Percentiles rank a stretch among this genome's conserved stretches.
Conservation (phyloP, 257 asterid genomes). For the Avicennia marina region DNA sequence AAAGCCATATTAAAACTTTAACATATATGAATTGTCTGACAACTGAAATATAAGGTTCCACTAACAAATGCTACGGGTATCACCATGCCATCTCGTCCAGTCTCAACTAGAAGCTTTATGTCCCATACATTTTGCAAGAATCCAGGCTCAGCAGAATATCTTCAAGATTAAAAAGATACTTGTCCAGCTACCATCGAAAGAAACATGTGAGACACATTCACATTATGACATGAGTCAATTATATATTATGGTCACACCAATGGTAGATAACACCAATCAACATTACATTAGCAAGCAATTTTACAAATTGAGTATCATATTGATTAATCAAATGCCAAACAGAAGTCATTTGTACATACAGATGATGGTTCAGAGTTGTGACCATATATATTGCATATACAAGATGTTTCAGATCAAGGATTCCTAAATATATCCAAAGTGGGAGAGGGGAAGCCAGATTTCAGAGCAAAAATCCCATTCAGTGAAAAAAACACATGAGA, state of each 20-base stretch:
- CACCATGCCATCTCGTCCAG: slow-evolving; percentile 31
- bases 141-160: slow-evolving; percentile 39
- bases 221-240: background rate
- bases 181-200: slow-evolving; percentile 40
- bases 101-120: slow-evolving; percentile 26
- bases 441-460: background rate
- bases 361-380: too few species aligned
- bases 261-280: background rate
- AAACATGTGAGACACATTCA: slow-evolving; percentile 18
- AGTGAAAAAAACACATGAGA: background rate
- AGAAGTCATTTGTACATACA: too few species aligned
- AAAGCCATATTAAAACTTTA: slow-evolving; percentile 31
- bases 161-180: slow-evolving; percentile 22
- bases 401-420: background rate
- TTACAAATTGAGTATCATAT: too few species aligned
- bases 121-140: slow-evolving; percentile 16
- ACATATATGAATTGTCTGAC: slow-evolving; percentile 30
- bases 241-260: background rate
- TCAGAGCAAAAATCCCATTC: background rate
- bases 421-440: background rate
- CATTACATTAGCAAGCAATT: background rate
- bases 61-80: slow-evolving; percentile 32
- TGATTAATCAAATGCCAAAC: background rate
- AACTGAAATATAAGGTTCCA: slow-evolving; percentile 36
- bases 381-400: background rate